A percentile compares a stretch with the other conserved stretches of the same genome.
These are phyloP conservation scores for Planoprotostelium fungivorum DNA, from an alignment of 78 protist genomes.

Conservation along the genomic window DNA sequence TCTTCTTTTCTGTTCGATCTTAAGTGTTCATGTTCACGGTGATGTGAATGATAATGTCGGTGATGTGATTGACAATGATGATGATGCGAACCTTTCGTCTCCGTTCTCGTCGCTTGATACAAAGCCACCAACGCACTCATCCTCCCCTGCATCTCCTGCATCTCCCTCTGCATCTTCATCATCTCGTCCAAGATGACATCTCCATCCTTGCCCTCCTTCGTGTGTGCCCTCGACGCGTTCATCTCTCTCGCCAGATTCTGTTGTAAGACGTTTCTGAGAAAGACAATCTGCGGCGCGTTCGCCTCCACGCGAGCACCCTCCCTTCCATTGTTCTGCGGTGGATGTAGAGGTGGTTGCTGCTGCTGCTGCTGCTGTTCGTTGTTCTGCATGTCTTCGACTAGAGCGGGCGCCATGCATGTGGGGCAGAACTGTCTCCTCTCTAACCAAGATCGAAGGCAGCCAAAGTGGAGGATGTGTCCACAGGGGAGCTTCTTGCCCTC, in stretches of 20 bases:
- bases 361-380: not conserved
- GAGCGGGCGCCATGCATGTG: constrained; percentile 71
- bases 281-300: no score
- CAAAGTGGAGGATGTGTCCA: constrained; percentile 85
- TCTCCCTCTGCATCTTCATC: no score
- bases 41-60: not conserved
- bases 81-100: no score
- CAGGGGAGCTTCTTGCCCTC: constrained; percentile 78
- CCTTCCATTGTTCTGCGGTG: no score
- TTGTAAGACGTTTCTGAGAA: no score
- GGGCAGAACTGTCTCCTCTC: constrained; percentile 87
- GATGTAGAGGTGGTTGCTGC: not conserved
- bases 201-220: no score
- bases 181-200: no score
- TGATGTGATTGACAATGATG: no score
- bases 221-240: no score
- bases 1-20: not conserved
- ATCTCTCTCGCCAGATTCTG: no score
- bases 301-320: no score
- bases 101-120: not conserved
- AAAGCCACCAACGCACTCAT: not conserved
- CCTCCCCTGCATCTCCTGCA: not conserved
- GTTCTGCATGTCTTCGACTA: constrained; percentile 13
- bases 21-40: not conserved
- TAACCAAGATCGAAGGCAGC: constrained; percentile 89